These are phyloP conservation scores for Saitozyma sp. DNA, from an alignment of 768 basidiomycete species.

Conservation along the genomic window DNA sequence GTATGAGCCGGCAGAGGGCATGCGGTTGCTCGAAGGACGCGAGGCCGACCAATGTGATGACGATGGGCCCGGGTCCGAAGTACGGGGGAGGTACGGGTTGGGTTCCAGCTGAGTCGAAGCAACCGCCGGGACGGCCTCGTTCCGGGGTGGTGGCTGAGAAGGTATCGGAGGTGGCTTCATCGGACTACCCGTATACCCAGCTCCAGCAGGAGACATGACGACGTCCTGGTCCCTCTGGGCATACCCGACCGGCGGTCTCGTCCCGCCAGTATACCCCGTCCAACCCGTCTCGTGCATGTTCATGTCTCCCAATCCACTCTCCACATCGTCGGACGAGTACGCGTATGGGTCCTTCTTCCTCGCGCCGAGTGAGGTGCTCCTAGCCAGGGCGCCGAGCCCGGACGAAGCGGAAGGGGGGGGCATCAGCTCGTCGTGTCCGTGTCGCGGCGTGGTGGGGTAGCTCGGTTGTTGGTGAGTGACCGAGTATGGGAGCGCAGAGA, in stretches of 20 bases:
- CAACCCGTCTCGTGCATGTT: conserved; percentile 24
- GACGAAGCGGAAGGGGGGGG: conserved; percentile 28
- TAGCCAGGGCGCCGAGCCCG: conserved; percentile 33
- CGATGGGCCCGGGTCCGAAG: conserved; percentile 35
- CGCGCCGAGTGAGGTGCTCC: conserved; percentile 46
- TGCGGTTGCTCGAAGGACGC: conserved; percentile 18
- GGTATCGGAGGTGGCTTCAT: conserved; percentile 48
- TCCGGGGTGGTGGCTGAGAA: conserved; percentile 11
- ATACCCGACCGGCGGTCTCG: neutral
- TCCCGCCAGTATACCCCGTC: conserved; percentile 2
- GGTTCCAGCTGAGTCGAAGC: neutral
- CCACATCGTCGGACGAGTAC: conserved; percentile 49
- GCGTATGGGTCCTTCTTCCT: conserved; percentile 48
- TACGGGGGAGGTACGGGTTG: conserved; percentile 37
- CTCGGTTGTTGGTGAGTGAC: neutral
- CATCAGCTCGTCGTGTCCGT: conserved; percentile 25
- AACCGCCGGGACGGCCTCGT: conserved; percentile 5
- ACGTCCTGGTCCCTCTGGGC: conserved; percentile 7
- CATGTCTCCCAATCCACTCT: conserved; percentile 46
- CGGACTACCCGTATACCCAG: neutral
- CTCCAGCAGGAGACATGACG: conserved; percentile 15
- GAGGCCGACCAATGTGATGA: conserved; percentile 24
- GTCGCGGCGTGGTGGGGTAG: neutral
- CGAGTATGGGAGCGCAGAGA: neutral
- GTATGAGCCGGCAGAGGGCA: conserved; percentile 33